Evolutionary conservation across 768 basidiomycete species (phyloP), one percentile per base, ranked within the genome.

Genomic region (Boletus insuetus): DNA sequence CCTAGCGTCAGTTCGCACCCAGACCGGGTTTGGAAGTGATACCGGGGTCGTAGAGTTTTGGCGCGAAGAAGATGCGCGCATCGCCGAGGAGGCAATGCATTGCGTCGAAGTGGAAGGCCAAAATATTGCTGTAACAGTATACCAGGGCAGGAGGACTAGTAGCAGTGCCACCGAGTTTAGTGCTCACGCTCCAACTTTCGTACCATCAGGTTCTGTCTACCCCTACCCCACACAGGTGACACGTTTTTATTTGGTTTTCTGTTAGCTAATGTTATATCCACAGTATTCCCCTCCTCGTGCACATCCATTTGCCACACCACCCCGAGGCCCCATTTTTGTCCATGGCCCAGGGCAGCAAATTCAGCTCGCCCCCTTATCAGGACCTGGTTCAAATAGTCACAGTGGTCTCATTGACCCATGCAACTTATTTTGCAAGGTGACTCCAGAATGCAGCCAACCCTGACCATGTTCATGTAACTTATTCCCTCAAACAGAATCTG

Each of bases 331-430:
- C 31, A 61, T 79, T 19, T 93, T 93, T 64, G 77, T 91, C 9
- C 91, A 92, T 69, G 91, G 92, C 11, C 92, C 92, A 12, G 92
- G 92, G 4, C 92, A 94, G 67, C 91, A 93, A 69, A 90, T 94
- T 34, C 91, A 94, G 69, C 79, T 86, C 9, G 91, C 91, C 2
- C 92, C 91, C 14, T 49, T 81, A 45, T 58, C 61, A 19, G 91
- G 91, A 4, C 90, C 88, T 38, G 89, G 90, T n/a, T 85, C 89
- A 35, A 82, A 62, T 51, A 92, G 89, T 64, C 89, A 92, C 65
- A 91, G 89, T 59, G 92, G 92, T 19, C 77, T 94, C 26, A 92
- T 93, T 57, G 91, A 93, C 70, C 91, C 92, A 0, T 94, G 91
- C 77, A 93, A 93, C 67, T 72, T 94, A 45, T 94, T 94, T 71